Conservation (phyloP, 1,284 basidiomycete genomes). For the Ceratorhiza oryzae-sativae region DNA sequence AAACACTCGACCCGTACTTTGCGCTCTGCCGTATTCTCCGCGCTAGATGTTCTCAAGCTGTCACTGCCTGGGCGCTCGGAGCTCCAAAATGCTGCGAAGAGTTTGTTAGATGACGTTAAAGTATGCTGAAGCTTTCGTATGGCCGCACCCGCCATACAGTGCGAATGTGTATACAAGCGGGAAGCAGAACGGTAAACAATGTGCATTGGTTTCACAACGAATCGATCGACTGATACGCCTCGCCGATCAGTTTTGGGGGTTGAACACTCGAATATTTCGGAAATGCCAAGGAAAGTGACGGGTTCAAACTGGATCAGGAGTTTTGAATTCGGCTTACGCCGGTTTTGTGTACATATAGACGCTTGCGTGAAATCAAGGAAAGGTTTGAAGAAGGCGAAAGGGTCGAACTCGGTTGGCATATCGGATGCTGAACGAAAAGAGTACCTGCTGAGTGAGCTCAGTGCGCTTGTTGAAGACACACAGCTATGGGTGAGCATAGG, state of each 20-base stretch:
- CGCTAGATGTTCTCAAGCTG: not conserved
- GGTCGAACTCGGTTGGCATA: not conserved
- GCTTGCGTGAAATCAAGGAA: not conserved
- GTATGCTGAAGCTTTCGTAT: no score
- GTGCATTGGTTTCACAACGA: no score
- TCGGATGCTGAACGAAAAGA: not conserved
- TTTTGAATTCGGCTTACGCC: no score
- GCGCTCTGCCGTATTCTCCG: not conserved
- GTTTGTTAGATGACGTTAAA: not conserved
- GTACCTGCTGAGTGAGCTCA: not conserved
- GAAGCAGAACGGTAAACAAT: no score
- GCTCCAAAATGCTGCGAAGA: not conserved
- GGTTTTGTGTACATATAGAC: not conserved
- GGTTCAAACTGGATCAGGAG: no score
- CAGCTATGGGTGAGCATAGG: not conserved
- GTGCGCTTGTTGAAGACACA: not conserved
- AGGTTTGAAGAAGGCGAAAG: not conserved
- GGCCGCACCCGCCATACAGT: no score
- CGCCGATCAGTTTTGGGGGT: no score
- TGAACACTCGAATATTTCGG: no score
- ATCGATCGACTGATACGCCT: no score
- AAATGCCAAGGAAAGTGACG: no score
- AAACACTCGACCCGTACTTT: not conserved
- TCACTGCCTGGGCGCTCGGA: not conserved
- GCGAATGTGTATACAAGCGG: no score